Conservation (phyloP, 495 filamentous ascomycete genomes). For the Podospora appendiculata region DNA sequence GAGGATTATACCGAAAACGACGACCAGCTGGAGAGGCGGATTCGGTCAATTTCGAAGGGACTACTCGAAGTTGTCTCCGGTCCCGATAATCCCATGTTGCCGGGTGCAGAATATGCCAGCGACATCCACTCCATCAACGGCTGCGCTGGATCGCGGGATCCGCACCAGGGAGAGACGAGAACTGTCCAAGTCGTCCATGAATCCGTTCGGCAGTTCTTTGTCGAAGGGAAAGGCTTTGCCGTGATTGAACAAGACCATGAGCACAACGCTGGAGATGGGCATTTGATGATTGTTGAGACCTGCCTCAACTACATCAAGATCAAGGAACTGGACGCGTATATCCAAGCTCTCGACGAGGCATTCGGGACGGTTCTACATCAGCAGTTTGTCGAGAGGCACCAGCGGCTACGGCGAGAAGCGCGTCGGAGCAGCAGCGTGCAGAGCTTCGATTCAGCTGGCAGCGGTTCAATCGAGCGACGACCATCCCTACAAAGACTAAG, state of each 20-base stretch:
- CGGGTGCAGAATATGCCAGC: neutral
- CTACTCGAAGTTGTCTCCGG: neutral
- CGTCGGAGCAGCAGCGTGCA: neutral
- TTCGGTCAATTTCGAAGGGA: neutral
- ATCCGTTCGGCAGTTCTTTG: conserved; percentile 8
- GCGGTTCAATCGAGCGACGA: neutral
- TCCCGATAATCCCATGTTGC: neutral
- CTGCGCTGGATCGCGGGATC: conserved; percentile 2
- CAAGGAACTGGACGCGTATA: conserved; percentile 5
- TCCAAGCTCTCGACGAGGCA: neutral
- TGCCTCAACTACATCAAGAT: conserved; percentile 9
- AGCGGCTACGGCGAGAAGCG: neutral
- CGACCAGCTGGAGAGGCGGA: neutral
- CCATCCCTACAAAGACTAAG: neutral
- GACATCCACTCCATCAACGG: neutral
- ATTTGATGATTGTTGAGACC: conserved; percentile 7
- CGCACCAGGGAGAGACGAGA: neutral
- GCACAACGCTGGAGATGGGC: neutral
- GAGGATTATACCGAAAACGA: conserved; percentile 2
- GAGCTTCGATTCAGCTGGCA: neutral
- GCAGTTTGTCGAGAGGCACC: neutral
- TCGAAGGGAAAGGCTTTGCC: neutral
- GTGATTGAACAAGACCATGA: neutral
- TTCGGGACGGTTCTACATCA: neutral
- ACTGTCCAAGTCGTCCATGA: conserved; percentile 10